Evolutionary conservation across 2,329 filamentous ascomycete genomes (phyloP), one percentile per base, ranked within the genome.

Genomic region (Paraconiothyrium sp.): DNA sequence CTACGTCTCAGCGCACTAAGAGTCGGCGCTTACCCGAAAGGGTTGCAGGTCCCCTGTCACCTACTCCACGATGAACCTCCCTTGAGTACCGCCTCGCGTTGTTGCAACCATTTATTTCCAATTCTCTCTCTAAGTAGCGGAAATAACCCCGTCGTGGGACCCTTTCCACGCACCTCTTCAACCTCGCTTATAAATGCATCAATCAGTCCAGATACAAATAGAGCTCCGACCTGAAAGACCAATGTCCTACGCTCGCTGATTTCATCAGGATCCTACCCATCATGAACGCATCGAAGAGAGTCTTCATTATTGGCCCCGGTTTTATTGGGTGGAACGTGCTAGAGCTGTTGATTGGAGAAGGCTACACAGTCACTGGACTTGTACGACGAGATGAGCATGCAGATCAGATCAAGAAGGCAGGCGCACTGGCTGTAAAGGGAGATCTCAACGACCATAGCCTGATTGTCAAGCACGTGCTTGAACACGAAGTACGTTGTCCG

Each of bases 291-390:
- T 20, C 54, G 5, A 65, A 63, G 32, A 76, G 67, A 13, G 79
- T 83, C 46, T 79, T 83, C 68, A 74, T 83, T 56, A 67, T 84
- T 48, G 82, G 82, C 11, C 79, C 82, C 11, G 81, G 82, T 62
- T 83, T 79, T 74, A 83, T 85, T 58, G 83, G 83, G 46, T 80
- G 80, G 69, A 80, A 83, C 32, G 75, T 85, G 43, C 73, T 85
- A 27, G 79, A 83, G 6, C 70, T 80, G 7, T 76, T 85, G 16
- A 66, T 81, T 44, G 67, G 69, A 50, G 79, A 83, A 57, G 72
- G 76, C 20, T 82, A 84, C 67, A 62, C 67, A 1, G 78, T 85
- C 34, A 83, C 81, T 0, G 78, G 74, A 1, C 76, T 80, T 24
- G 79, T 81, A n/a, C 77, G 80, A 34, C 71, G 80, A n/a, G 65